These are phyloP conservation scores for Penicillium diatomitis DNA, from an alignment of 495 filamentous ascomycete species.

Conservation along the genomic window DNA sequence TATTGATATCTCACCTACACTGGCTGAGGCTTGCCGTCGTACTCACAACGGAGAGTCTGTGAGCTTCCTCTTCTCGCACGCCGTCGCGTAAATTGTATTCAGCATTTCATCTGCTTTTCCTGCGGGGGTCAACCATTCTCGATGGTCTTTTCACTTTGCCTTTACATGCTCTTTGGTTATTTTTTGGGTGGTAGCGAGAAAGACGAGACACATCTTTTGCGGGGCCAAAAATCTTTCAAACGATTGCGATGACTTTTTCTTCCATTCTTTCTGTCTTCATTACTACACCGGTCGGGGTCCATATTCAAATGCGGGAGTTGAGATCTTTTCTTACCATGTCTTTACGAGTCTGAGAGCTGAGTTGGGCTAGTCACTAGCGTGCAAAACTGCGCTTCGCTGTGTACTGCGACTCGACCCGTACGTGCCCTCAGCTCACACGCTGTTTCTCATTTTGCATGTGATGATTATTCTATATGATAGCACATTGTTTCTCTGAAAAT, in stretches of 20 bases:
- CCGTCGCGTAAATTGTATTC: conserved; percentile 34
- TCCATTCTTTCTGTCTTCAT: background rate
- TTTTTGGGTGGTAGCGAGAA: conserved; percentile 4
- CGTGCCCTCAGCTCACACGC: too few species aligned
- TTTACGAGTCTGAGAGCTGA: too few species aligned
- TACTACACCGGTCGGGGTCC: too few species aligned
- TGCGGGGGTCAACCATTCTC: background rate
- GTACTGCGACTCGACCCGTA: too few species aligned
- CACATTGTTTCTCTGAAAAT: too few species aligned
- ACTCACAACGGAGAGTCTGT: conserved; percentile 96
- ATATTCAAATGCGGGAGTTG: too few species aligned
- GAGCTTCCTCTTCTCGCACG: conserved; percentile 90
- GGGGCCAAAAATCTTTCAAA: background rate
- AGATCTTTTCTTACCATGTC: too few species aligned
- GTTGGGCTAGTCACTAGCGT: too few species aligned
- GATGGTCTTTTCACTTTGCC: too few species aligned
- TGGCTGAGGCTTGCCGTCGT: conserved; percentile 59
- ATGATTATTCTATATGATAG: too few species aligned
- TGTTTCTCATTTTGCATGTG: too few species aligned
- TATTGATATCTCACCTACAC: conserved; percentile 88
- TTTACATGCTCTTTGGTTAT: conserved; percentile 5
- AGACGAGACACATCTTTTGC: background rate
- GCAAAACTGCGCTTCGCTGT: too few species aligned
- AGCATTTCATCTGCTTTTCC: background rate
- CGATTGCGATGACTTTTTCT: conserved; percentile 22